phyloP scores from a whole-genome alignment of 2,329 filamentous ascomycete species.

The Cephalotrichum gorgonifer region DNA sequence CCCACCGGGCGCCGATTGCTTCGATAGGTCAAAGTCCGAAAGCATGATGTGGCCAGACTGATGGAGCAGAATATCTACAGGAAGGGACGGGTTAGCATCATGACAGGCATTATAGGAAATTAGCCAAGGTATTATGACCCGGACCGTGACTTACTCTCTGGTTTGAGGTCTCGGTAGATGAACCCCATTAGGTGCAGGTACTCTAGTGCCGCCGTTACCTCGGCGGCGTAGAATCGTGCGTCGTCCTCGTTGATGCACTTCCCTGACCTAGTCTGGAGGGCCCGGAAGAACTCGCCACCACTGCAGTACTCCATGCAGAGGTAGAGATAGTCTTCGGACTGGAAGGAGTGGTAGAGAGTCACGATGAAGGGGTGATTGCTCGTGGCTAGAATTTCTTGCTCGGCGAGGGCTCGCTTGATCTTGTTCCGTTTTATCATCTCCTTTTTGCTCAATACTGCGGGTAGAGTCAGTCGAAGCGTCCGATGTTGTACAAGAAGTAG shows the following conservation, averaged over 20 bases:
- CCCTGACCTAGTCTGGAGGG: constrained; percentile 87
- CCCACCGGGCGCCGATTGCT: constrained; percentile 92
- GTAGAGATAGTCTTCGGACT: constrained; percentile 96
- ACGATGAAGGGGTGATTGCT: constrained; percentile 99
- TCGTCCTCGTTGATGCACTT: constrained; percentile 97
- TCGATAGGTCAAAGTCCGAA: constrained; percentile 96
- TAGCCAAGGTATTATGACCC: constrained; percentile 5
- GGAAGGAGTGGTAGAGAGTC: constrained; percentile 96
- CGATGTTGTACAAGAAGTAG: no score
- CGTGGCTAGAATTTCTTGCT: constrained; percentile 95
- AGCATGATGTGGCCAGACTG: constrained; percentile 99
- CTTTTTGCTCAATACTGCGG: constrained; percentile 89
- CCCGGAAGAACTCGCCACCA: constrained; percentile 95
- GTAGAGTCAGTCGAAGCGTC: constrained; percentile 23
- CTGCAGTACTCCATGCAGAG: constrained; percentile 99
- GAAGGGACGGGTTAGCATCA: no score
- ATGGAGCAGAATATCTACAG: constrained; percentile 82
- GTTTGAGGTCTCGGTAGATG: constrained; percentile 96
- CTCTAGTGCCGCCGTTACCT: constrained; percentile 91
- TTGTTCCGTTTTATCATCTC: constrained; percentile 99
- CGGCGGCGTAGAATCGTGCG: constrained; percentile 91
- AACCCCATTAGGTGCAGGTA: constrained; percentile 99
- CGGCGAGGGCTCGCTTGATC: constrained; percentile 94
- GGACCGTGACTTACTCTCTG: constrained; percentile 66
- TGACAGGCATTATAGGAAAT: no score